Conservation (phyloP, 768 basidiomycete genomes). For the Phanerochaete carnosa region DNA sequence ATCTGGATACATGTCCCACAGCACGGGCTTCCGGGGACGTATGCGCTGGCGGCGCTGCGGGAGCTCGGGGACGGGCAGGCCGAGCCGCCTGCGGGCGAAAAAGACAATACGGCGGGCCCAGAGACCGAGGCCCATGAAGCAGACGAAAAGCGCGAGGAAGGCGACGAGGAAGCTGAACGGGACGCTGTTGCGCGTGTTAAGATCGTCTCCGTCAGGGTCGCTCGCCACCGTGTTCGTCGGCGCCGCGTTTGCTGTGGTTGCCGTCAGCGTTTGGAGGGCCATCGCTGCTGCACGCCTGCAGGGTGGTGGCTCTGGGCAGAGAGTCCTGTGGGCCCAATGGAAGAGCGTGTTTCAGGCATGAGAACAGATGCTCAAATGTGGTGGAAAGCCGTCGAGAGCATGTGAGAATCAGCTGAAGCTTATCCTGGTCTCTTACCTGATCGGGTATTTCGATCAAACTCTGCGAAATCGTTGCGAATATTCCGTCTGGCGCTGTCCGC, state of each 20-base stretch:
- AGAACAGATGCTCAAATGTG: not conserved
- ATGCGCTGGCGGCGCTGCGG: not conserved
- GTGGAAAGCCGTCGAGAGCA: not conserved
- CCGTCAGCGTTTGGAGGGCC: constrained; percentile 10
- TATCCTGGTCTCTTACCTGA: not conserved
- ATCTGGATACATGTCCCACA: constrained; percentile 20
- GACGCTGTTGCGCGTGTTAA: constrained; percentile 16
- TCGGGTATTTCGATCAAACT: not conserved
- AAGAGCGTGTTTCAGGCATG: not conserved
- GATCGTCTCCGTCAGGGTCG: not conserved
- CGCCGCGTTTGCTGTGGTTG: not conserved
- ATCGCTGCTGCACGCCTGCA: constrained; percentile 1
- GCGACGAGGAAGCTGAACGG: constrained; percentile 30
- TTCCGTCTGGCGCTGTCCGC: not conserved
- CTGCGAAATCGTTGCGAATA: not conserved
- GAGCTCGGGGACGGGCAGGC: constrained; percentile 3
- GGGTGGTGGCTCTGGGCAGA: not conserved
- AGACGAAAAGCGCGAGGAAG: constrained; percentile 27
- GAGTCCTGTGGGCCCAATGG: not conserved
- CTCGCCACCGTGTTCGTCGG: not conserved
- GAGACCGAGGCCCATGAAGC: constrained; percentile 26
- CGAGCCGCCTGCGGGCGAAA: constrained; percentile 20
- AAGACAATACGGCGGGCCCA: constrained; percentile 22
- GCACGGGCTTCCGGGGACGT: constrained; percentile 12
- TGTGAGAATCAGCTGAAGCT: not conserved